Base-by-base conservation (phyloP, 768 basidiomycete species). In the Leucosporidium creatinivorum region DNA sequence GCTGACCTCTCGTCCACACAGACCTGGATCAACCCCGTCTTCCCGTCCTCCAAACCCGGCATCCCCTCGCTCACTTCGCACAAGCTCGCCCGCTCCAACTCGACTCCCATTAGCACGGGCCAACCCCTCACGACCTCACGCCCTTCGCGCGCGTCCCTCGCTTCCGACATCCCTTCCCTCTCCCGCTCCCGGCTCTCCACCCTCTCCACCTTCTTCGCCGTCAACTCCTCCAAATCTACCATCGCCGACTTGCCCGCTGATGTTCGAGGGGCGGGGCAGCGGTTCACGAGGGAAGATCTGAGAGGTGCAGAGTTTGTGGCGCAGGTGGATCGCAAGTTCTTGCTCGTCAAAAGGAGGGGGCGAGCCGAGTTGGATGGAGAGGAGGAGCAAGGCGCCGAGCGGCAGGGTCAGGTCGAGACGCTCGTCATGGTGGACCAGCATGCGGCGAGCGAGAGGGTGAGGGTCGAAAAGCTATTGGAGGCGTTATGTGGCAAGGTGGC, bases 391-490 rank as follows among this genome's bases (percentile, higher is more conserved):
- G 73, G 50, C 8, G 7, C 0, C 5, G 4, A 4, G 13, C 36
- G 1, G 30, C n/a, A 21, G 33, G 23, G n/a, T 56, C 74, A 66
- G 55, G 50, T 67, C 49, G 49, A 56, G 62, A 76, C 79, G 2
- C 82, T 98, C 36, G 81, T 94, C 39, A 82, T 98, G 61, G 82
- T 99, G 57, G 96, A 99, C 80, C 96, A 99, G 77, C 96, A 99
- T 77, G 96, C 96, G 18, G 94, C 93, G n/a, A 91, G 96, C 76
- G 96, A 99, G 78, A 86, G 96, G 26, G 81, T 97, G 55, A 86
- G 93, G 26, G 90, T 98, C 66, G 96, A 99, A 79, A 79, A 80
- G 31, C 88, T 90, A 77, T 81, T 94, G 73, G 82, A 81, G 69
- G 84, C 85, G 57, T 76, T 92, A n/a, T 92, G 90, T 78, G 50